Conservation (phyloP, 257 asterid species). For the Solanum piurae region DNA sequence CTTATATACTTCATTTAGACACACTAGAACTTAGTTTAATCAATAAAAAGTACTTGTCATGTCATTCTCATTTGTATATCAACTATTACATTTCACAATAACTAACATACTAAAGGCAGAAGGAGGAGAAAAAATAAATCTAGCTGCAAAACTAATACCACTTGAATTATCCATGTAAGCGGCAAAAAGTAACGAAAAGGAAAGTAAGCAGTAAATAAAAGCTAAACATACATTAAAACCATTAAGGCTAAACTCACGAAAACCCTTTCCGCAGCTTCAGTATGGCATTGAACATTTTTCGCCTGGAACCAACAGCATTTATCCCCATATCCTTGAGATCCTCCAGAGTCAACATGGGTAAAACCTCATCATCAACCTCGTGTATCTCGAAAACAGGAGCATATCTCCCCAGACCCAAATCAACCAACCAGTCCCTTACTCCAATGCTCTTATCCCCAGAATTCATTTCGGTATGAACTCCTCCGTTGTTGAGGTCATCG, state of each 20-base stretch:
- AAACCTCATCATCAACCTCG: conserved; percentile 83
- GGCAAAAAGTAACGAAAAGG: conserved; percentile 4
- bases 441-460: conserved; percentile 46
- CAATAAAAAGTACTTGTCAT: conserved; percentile 3
- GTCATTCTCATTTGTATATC: conserved; percentile 21
- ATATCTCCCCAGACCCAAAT: conserved; percentile 67
- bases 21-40: conserved; percentile 14
- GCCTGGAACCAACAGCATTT: conserved; percentile 77
- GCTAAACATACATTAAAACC: conserved; percentile 26
- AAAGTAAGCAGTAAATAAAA: conserved; percentile 7
- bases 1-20: neutral
- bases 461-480: conserved; percentile 35
- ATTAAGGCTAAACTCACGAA: conserved; percentile 34
- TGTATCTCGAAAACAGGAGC: conserved; percentile 74
- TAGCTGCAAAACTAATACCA: conserved; percentile 17
- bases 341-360: conserved; percentile 77
- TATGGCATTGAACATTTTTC: conserved; percentile 70
- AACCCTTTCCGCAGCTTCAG: conserved; percentile 63
- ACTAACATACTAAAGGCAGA: conserved; percentile 8
- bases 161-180: conserved; percentile 26
- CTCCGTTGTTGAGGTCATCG: conserved; percentile 24
- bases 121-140: conserved; percentile 5
- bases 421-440: conserved; percentile 80
- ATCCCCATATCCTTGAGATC: conserved; percentile 96
- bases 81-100: conserved; percentile 22